A percentile compares a stretch with the other conserved stretches of the same genome.
phyloP scores from a whole-genome alignment of 2,329 filamentous ascomycete genomes.

The Cucurbitaria berberidis region DNA sequence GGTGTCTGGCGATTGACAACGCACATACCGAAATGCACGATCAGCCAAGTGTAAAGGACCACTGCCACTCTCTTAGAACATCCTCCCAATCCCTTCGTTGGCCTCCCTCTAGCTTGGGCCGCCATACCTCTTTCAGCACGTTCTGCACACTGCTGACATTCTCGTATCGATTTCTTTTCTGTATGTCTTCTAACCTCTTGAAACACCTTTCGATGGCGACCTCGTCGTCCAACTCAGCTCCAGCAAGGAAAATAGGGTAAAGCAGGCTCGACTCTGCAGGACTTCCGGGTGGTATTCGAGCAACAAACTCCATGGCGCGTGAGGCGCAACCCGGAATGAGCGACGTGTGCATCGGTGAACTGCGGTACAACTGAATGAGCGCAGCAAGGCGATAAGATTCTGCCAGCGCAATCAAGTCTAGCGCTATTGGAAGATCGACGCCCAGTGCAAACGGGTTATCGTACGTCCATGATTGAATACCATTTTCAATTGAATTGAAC shows the following conservation, averaged over 20 bases:
- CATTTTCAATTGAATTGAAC: slow-evolving; percentile 39
- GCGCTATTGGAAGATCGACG: slow-evolving; percentile 39
- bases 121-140: slow-evolving; percentile 46
- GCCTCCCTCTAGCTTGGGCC: slow-evolving; percentile 36
- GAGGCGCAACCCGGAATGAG: slow-evolving; percentile 39
- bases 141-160: slow-evolving; percentile 44
- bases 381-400: slow-evolving; percentile 45
- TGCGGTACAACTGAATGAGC: slow-evolving; percentile 45
- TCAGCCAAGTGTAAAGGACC: slow-evolving; percentile 45
- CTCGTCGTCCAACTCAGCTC: slow-evolving; percentile 40
- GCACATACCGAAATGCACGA: not conserved
- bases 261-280: slow-evolving; percentile 44
- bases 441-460: slow-evolving; percentile 39
- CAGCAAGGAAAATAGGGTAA: slow-evolving; percentile 46
- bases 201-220: slow-evolving; percentile 38
- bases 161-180: slow-evolving; percentile 44
- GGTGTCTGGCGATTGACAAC: not conserved
- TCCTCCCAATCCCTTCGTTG: slow-evolving; percentile 44
- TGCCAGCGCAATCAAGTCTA: slow-evolving; percentile 45
- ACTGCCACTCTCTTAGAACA: slow-evolving; percentile 43
- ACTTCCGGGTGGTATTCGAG: slow-evolving; percentile 43
- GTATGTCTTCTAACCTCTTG: slow-evolving; percentile 39
- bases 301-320: slow-evolving; percentile 44
- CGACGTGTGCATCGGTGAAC: slow-evolving; percentile 29
- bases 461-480: slow-evolving; percentile 43